These are phyloP conservation scores for Salvia splendens DNA, from an alignment of 257 asterid species.

Conservation along the genomic window DNA sequence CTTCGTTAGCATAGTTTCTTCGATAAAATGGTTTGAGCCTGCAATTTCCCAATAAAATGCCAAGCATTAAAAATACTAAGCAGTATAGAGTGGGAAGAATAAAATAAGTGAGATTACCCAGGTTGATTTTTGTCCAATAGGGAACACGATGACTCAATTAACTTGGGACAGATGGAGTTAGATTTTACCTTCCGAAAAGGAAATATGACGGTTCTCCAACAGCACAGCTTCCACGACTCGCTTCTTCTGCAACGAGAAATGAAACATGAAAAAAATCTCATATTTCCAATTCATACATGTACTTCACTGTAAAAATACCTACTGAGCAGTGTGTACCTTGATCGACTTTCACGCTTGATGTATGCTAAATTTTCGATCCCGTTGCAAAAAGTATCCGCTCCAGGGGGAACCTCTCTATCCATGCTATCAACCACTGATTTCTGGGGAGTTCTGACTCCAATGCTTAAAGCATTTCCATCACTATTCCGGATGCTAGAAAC, in stretches of 20 bases:
- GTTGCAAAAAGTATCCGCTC: constrained; percentile 5
- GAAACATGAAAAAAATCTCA: neutral
- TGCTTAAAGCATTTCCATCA: constrained; percentile 37
- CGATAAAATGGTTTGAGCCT: constrained; percentile 27
- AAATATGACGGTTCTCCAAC: constrained; percentile 29
- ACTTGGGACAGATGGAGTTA: too few species aligned
- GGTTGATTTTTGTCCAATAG: too few species aligned
- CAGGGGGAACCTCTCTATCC: neutral
- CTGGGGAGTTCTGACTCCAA: constrained; percentile 23
- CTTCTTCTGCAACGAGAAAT: constrained; percentile 11
- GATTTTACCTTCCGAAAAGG: constrained; percentile 28
- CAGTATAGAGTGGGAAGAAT: too few species aligned
- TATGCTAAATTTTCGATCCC: neutral
- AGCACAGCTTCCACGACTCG: constrained; percentile 24
- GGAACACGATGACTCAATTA: too few species aligned
- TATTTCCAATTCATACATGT: too few species aligned
- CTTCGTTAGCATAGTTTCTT: constrained; percentile 18
- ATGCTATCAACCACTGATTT: constrained; percentile 16
- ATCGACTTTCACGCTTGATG: constrained; percentile 21
- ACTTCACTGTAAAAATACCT: too few species aligned
- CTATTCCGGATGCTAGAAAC: constrained; percentile 22
- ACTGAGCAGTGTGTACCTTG: constrained; percentile 15
- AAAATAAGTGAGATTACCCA: too few species aligned
- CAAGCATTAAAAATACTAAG: neutral
- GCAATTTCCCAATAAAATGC: neutral